Conservation (phyloP, 257 asterid genomes). For the Ligustrum vulgare region DNA sequence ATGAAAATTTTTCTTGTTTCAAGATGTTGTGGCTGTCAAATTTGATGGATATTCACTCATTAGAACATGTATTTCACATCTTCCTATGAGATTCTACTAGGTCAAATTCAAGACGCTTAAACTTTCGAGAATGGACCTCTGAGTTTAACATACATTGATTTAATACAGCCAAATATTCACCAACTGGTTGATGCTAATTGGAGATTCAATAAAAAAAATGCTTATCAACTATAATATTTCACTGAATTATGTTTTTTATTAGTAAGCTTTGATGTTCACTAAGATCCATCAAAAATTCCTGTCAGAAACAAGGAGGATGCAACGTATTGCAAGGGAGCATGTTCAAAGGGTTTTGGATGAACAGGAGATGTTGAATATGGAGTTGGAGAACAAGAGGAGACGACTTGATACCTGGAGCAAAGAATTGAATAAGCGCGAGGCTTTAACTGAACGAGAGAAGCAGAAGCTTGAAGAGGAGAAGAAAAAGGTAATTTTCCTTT, state of each 20-base stretch:
- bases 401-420: conserved; percentile 75
- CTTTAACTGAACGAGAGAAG: conserved; percentile 74
- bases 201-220: background rate
- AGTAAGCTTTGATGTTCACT: background rate
- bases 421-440: conserved; percentile 81
- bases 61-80: background rate
- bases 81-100: conserved; percentile 5
- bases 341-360: conserved; percentile 65
- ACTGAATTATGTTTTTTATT: background rate
- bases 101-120: background rate
- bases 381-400: conserved; percentile 64
- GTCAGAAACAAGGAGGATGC: conserved; percentile 79
- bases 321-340: conserved; percentile 69
- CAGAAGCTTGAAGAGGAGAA: conserved; percentile 87
- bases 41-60: background rate
- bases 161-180: background rate
- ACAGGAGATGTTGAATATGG: conserved; percentile 63
- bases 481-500: conserved; percentile 45
- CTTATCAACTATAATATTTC: background rate
- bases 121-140: background rate
- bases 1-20: background rate
- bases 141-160: background rate
- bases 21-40: background rate
- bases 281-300: background rate
- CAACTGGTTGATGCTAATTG: conserved; percentile 11